These are phyloP conservation scores for Mycena capillaripes DNA, from an alignment of 768 basidiomycete genomes.

Conservation along the genomic window DNA sequence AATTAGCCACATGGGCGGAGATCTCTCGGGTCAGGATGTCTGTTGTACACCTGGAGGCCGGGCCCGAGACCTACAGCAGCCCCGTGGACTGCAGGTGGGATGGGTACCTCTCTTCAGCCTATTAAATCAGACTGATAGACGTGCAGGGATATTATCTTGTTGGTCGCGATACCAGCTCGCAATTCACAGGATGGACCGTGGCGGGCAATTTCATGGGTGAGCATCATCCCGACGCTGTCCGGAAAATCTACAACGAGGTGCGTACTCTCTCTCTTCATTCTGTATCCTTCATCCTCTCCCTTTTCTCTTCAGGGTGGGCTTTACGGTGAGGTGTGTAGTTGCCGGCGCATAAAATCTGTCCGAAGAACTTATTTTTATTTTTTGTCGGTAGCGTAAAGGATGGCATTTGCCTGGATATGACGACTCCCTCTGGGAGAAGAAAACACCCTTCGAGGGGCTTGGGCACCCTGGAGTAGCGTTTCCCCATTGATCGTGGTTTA, in stretches of 20 bases:
- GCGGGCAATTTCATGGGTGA: conserved; percentile 36
- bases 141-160: conserved; percentile 32
- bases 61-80: conserved; percentile 33
- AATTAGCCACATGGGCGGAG: conserved; percentile 33
- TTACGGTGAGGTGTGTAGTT: conserved; percentile 53
- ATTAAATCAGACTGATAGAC: background rate
- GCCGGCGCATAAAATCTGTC: background rate
- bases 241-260: conserved; percentile 65
- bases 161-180: conserved; percentile 24
- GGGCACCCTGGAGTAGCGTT: conserved; percentile 53
- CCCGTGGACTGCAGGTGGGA: conserved; percentile 27
- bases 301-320: too few relatives aligned
- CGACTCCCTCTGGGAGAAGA: conserved; percentile 57
- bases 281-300: too few relatives aligned
- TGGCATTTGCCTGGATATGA: conserved; percentile 72
- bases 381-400: conserved; percentile 43
- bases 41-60: conserved; percentile 37
- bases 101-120: too few relatives aligned
- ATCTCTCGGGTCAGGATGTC: conserved; percentile 31
- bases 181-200: conserved; percentile 33
- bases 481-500: background rate
- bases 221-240: conserved; percentile 59
- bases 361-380: background rate
- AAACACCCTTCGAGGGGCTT: conserved; percentile 57
- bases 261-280: too few relatives aligned